phyloP scores from a whole-genome alignment of 108 stramenopile genomes.

The Ochromonas danica region DNA sequence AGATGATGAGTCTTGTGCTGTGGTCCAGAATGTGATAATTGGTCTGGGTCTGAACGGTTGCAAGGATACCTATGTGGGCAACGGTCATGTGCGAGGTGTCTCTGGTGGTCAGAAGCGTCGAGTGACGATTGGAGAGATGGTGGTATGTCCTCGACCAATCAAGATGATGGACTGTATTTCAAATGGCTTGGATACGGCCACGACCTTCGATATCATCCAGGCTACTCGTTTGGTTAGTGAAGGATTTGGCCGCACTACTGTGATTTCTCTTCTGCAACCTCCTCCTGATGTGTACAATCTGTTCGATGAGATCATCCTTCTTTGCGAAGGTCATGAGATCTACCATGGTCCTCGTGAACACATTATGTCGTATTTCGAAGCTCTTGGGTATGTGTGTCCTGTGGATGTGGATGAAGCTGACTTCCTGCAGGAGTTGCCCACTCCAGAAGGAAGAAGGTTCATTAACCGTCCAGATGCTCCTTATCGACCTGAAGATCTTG shows the following conservation, averaged over 20 bases:
- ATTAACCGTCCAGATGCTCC: not conserved
- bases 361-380: conserved; percentile 61
- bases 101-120: too few species aligned
- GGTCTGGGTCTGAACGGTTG: too few species aligned
- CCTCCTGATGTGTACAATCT: conserved; percentile 84
- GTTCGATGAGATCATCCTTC: conserved; percentile 79
- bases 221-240: conserved; percentile 20
- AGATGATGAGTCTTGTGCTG: too few species aligned
- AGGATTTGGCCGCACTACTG: conserved; percentile 40
- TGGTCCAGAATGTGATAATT: too few species aligned
- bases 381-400: conserved; percentile 67
- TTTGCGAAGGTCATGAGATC: conserved; percentile 72
- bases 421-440: conserved; percentile 53
- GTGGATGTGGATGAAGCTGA: conserved; percentile 73
- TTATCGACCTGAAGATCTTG: not conserved
- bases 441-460: not conserved
- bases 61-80: conserved; percentile 63
- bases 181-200: conserved; percentile 77
- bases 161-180: too few species aligned
- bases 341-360: conserved; percentile 74
- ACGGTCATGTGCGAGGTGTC: too few species aligned
- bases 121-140: conserved; percentile 82
- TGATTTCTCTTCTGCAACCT: conserved; percentile 66
- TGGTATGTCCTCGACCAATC: conserved; percentile 43
- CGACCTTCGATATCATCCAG: conserved; percentile 70